Conservation (phyloP, 2,329 filamentous ascomycete species). For the Penicillium sp. region DNA sequence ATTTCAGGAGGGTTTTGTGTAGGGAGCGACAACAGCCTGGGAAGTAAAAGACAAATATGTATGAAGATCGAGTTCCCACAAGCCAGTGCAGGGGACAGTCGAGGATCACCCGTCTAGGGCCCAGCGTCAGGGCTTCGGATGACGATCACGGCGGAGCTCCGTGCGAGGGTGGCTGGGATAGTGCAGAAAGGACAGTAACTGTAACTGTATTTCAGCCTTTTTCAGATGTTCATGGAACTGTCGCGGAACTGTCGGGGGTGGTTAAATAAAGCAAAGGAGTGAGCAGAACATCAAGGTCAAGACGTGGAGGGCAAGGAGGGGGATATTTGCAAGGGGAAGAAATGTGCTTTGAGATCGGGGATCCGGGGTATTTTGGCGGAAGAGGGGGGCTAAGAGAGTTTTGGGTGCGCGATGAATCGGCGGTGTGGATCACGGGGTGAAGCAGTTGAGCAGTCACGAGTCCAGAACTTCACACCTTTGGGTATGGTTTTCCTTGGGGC, state of each 20-base stretch:
- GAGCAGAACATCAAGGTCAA: neutral
- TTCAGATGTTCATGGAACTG: neutral
- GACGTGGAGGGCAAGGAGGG: neutral
- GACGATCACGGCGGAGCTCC: conserved; percentile 30
- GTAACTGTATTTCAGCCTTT: conserved; percentile 2
- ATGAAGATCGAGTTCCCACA: conserved; percentile 1
- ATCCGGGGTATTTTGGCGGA: conserved; percentile 25
- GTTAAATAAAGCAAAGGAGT: neutral
- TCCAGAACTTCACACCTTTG: conserved; percentile 1
- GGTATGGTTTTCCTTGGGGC: conserved; percentile 3
- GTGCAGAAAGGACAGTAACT: conserved; percentile 7
- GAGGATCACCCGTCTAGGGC: conserved; percentile 23
- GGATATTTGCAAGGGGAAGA: neutral
- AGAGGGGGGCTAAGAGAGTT: neutral
- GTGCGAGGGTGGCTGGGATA: conserved; percentile 26
- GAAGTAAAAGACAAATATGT: neutral
- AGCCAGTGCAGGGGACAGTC: conserved; percentile 17
- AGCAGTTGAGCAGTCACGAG: conserved; percentile 4
- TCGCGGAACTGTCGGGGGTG: neutral
- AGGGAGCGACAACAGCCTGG: conserved; percentile 15
- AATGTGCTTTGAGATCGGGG: neutral
- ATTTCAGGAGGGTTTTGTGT: neutral
- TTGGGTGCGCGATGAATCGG: conserved; percentile 17
- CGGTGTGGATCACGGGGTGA: conserved; percentile 34
- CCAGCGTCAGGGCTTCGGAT: conserved; percentile 23